phyloP scores from a whole-genome alignment of 2,329 filamentous ascomycete genomes.

The Aspergillus phoenicis region DNA sequence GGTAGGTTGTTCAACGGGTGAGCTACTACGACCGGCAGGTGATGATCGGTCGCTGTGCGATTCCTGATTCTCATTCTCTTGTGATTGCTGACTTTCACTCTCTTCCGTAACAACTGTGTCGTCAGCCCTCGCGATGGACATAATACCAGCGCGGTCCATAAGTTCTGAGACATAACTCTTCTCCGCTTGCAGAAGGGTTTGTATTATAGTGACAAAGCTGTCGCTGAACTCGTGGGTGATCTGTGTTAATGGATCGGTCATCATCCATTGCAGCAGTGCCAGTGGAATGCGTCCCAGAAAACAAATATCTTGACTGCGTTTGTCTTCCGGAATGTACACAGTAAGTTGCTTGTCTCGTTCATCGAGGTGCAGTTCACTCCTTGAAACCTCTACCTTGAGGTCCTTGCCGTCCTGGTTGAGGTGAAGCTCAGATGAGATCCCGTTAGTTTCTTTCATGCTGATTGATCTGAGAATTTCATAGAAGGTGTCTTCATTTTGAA shows the following conservation, averaged over 20 bases:
- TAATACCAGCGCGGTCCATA: conserved; percentile 15
- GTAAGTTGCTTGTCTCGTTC: conserved; percentile 4
- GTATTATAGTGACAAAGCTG: conserved; percentile 2
- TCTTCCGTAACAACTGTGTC: not conserved
- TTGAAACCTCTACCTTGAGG: conserved; percentile 8
- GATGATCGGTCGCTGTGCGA: not conserved
- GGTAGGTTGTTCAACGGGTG: not conserved
- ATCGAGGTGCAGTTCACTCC: conserved; percentile 14
- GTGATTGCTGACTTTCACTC: not conserved
- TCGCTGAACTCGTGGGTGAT: conserved; percentile 8
- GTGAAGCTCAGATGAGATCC: conserved; percentile 17
- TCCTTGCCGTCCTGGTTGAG: conserved; percentile 16
- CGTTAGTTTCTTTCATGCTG: conserved; percentile 13
- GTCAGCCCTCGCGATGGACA: conserved; percentile 11
- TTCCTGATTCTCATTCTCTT: not conserved
- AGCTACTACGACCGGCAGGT: not conserved
- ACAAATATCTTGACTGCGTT: conserved; percentile 10
- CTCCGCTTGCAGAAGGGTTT: conserved; percentile 7
- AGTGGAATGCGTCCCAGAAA: conserved; percentile 14
- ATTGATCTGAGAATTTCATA: conserved; percentile 11
- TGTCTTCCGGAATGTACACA: conserved; percentile 12
- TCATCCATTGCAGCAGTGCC: conserved; percentile 17
- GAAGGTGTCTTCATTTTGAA: conserved; percentile 3
- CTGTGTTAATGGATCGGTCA: conserved; percentile 13
- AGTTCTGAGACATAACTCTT: not conserved